Base-by-base conservation (phyloP, 495 filamentous ascomycete genomes). In the Podospora pseudoanserina region DNA sequence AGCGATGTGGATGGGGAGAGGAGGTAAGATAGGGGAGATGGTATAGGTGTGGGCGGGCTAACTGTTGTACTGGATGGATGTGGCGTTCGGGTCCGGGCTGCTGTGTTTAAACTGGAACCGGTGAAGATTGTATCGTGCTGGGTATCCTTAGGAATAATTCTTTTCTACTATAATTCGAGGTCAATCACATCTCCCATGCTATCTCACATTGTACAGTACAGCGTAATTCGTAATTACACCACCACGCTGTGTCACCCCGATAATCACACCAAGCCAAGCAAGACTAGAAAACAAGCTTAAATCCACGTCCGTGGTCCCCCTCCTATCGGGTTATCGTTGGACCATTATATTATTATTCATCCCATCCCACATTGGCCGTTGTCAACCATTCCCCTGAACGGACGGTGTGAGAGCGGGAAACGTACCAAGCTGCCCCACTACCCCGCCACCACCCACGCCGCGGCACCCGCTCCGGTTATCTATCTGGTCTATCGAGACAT, bases 401-500 rank as follows among this genome's bases (percentile, higher is more conserved):
- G 39, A 49, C 18, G 9, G 39, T 49, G 39, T 49, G 39, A 13
- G 39, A 9, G 39, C 39, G 39, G 39, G 39, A 49, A 49, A 32
- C 20, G 20, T 23, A 23, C 20, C 20, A 23, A 7, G 30, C 39
- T 49, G 39, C 59, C 59, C 59, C 59, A 61, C 59, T 61, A 61
- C 59, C 59, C 59, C 59, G 59, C 59, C 59, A 61, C 16, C 27
- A 18, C 16, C 59, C 59, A 61, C 27, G 26, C 27, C 59, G 16
- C 28, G 15, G 19, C 59, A 61, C 27, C 20, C 59, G 27, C 20
- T 26, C 27, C 27, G 19, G 27, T 32, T 27, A 27, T 58, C 19
- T 58, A 11, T 23, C 20, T 39, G 34, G 34, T 39, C 34, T 5
- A 49, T 49, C 39, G 39, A 49, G 39, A 49, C 39, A 49, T 49